Percentiles rank a stretch among this genome's conserved stretches.
These are phyloP conservation scores for Aspergillus versicolor DNA, from an alignment of 2,329 filamentous ascomycete species.

Conservation along the genomic window DNA sequence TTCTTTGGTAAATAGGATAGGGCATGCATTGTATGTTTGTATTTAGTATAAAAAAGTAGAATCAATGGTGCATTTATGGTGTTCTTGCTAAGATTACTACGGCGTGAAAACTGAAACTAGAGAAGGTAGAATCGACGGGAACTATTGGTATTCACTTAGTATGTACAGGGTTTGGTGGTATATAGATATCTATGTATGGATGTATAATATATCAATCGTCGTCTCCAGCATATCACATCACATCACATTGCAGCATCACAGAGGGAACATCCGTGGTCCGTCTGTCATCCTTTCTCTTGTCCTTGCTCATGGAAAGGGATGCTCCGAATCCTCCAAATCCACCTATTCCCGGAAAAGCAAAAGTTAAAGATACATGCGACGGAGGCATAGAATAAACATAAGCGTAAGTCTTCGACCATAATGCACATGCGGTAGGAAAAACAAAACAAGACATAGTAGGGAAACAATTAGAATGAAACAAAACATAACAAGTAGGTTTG, in stretches of 20 bases:
- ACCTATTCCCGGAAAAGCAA: background rate
- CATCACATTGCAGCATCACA: background rate
- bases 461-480: background rate
- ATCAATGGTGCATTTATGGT: background rate
- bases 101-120: background rate
- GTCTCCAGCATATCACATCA: background rate
- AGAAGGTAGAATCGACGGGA: background rate
- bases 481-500: background rate
- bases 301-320: background rate
- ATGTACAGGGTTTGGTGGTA: slow-evolving; percentile 15
- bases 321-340: background rate
- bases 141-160: slow-evolving; percentile 12
- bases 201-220: slow-evolving; percentile 8
- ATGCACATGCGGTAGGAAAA: background rate
- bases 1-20: background rate
- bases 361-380: slow-evolving; percentile 2
- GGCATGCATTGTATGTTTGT: background rate
- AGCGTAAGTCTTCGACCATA: background rate
- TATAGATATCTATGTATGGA: slow-evolving; percentile 13
- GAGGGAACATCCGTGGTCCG: background rate
- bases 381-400: background rate
- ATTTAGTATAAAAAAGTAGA: background rate
- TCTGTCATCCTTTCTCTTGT: background rate
- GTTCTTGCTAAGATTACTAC: background rate
- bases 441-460: background rate